phyloP scores from a whole-genome alignment of 306 rosid genomes.

The Cucurbita maxima region DNA sequence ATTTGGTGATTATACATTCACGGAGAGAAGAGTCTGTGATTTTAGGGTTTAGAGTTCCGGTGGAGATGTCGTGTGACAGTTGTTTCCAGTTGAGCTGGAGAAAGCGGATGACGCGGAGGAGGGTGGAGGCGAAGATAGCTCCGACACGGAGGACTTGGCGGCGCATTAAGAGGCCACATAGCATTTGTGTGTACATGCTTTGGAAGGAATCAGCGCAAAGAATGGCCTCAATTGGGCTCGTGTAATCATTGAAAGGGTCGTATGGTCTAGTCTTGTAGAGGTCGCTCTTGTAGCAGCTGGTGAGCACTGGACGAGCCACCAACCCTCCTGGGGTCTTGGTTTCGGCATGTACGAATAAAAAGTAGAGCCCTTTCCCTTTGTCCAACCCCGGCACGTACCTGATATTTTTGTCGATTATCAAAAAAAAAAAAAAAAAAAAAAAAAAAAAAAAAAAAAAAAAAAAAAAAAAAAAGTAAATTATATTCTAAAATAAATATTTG shows the following conservation, averaged over 20 bases:
- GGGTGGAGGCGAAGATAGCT: conserved; percentile 85
- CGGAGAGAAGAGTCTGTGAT: conserved; percentile 39
- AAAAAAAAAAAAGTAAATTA: neutral
- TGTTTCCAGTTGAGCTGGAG: conserved; percentile 62
- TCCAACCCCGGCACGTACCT: conserved; percentile 67
- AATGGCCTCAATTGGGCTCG: conserved; percentile 71
- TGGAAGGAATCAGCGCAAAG: conserved; percentile 72
- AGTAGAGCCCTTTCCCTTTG: conserved; percentile 80
- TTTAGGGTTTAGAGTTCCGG: conserved; percentile 51
- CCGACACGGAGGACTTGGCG: conserved; percentile 67
- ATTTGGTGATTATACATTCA: conserved; percentile 20
- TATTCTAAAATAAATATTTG: too few species aligned
- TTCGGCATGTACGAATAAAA: conserved; percentile 65
- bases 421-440: neutral
- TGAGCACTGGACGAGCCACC: conserved; percentile 79
- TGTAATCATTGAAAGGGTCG: conserved; percentile 66
- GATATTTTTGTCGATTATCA: neutral
- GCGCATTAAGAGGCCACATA: conserved; percentile 80
- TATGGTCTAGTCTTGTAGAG: conserved; percentile 64
- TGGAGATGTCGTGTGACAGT: conserved; percentile 36
- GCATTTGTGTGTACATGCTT: conserved; percentile 88
- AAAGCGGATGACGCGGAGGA: conserved; percentile 72
- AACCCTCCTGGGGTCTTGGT: conserved; percentile 68
- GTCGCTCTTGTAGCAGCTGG: conserved; percentile 77
- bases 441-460: neutral